Evolutionary conservation across 73 alveolate genomes (phyloP), one percentile per base, ranked within the genome.

Genomic region (Symbiodinium natans): DNA sequence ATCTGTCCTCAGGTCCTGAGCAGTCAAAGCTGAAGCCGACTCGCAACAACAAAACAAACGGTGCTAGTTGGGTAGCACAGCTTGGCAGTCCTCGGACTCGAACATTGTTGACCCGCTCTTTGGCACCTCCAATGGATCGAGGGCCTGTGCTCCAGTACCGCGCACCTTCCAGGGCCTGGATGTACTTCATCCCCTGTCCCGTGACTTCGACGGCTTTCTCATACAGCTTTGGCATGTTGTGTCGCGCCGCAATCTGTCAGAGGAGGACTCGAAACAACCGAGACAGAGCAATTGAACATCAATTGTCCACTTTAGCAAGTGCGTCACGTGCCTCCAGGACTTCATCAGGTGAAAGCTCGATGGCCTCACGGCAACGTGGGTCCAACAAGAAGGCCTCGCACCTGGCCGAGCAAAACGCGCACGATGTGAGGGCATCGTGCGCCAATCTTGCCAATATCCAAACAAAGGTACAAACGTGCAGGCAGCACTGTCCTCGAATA

Each of bases 191-290:
- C 40, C 97, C 97, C 39, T 90, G 97, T 41, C 97, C 97, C 3
- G 97, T 90, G 40, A 90, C 54, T 82, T 90, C 97, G 33, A 90
- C 88, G 80, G 97, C 97, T 73, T 90, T 90, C 88, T 82, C 88
- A 42, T 90, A 90, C 75, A 90, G 97, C 97, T 90, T 90, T 48
- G 97, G 97, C 97, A 90, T 90, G 88, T 90, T 42, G 97, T 71
- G 46, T 77, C 97, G 97, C 29, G 97, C 97, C 1, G 97, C 97
- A 34, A 90, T 90, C 97, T 90, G 88, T 48, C 36, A 39, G 23
- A 8, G 3, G 48, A 31, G 4, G 25, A 7, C 34, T 10, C 40
- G 25, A 68, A 19, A 38, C 29, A 75, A 9, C 43, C n/a, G 36
- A 42, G 2, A 13, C 1, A 27, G 36, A 17, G 17, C 93, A 0